These are phyloP conservation scores for Globisporangium iwayamae DNA, from an alignment of 352 stramenopile genomes.

Conservation along the genomic window DNA sequence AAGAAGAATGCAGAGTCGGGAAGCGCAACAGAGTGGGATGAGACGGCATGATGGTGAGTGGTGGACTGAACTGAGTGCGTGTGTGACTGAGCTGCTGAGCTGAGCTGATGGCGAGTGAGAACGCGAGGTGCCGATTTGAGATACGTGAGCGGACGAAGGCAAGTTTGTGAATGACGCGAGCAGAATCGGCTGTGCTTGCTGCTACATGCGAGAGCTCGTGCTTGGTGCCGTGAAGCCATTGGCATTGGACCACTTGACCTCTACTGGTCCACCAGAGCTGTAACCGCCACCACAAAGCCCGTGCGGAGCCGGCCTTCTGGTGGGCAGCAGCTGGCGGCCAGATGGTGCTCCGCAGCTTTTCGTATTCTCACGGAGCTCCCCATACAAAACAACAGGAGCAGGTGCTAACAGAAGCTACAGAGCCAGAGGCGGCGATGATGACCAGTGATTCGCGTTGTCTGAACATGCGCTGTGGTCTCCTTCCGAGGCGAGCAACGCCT, in stretches of 20 bases:
- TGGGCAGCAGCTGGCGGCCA: background rate
- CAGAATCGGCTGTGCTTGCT: background rate
- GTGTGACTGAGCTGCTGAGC: background rate
- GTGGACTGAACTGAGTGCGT: background rate
- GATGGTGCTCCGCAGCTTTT: background rate
- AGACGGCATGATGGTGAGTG: slow-evolving; percentile 12
- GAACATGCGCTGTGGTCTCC: background rate
- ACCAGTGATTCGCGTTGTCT: background rate
- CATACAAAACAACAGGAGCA: background rate
- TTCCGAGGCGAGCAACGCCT: background rate
- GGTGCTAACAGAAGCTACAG: background rate
- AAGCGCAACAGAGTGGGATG: slow-evolving; percentile 15
- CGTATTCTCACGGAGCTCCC: background rate
- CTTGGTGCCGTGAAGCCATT: background rate
- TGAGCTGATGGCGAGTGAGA: background rate
- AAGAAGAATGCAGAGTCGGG: slow-evolving; percentile 12
- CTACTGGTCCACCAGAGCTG: no score
- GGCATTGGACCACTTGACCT: background rate
- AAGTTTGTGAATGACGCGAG: background rate
- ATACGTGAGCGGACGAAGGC: background rate
- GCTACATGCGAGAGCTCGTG: background rate
- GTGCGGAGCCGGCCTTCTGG: background rate
- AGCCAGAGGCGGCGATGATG: background rate
- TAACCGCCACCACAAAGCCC: background rate
- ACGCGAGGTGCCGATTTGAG: no score